Evolutionary conservation across 768 basidiomycete species (phyloP).

Genomic region (Trametes maxima): DNA sequence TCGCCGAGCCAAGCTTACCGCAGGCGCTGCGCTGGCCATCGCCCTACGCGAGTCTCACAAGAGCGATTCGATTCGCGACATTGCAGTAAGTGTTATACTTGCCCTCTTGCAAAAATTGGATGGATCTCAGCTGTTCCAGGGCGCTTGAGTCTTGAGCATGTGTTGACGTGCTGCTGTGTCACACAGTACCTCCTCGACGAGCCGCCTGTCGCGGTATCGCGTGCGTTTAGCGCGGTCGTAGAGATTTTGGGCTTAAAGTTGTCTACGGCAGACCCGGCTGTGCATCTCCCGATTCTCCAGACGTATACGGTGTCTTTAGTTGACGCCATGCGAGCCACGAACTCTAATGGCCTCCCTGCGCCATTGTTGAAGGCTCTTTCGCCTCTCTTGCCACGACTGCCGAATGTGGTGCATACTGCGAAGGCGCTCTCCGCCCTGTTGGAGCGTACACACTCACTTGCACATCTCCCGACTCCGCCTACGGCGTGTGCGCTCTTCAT

Average conservation of each 20-base stretch:
- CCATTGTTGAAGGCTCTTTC: slow-evolving; percentile 25
- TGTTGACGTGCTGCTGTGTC: slow-evolving; percentile 26
- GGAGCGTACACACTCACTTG: slow-evolving; percentile 35
- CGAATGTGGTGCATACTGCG: slow-evolving; percentile 26
- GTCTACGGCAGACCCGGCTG: slow-evolving; percentile 55
- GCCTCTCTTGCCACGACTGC: slow-evolving; percentile 23
- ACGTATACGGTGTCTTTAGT: slow-evolving; percentile 44
- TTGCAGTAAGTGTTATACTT: slow-evolving; percentile 49
- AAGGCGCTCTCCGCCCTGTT: slow-evolving; percentile 26
- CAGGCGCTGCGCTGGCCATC: slow-evolving; percentile 69
- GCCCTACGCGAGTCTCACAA: slow-evolving; percentile 72
- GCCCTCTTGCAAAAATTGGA: slow-evolving; percentile 5
- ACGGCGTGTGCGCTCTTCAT: slow-evolving; percentile 72
- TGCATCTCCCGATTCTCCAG: slow-evolving; percentile 59
- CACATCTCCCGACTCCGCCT: slow-evolving; percentile 43
- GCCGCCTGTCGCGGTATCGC: slow-evolving; percentile 51
- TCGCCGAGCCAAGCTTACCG: slow-evolving; percentile 64
- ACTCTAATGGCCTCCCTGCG: slow-evolving; percentile 18
- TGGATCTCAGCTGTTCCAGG: slow-evolving; percentile 18
- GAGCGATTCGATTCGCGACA: slow-evolving; percentile 66
- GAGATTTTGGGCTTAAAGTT: slow-evolving; percentile 57
- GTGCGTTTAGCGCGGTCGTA: slow-evolving; percentile 54
- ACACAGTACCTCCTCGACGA: slow-evolving; percentile 54
- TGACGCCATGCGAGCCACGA: background rate
- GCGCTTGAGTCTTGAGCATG: slow-evolving; percentile 16